Percentiles rank a stretch among this genome's conserved stretches.
Conservation (phyloP, 305 asterid genomes). For the Solanum hybrid region DNA sequence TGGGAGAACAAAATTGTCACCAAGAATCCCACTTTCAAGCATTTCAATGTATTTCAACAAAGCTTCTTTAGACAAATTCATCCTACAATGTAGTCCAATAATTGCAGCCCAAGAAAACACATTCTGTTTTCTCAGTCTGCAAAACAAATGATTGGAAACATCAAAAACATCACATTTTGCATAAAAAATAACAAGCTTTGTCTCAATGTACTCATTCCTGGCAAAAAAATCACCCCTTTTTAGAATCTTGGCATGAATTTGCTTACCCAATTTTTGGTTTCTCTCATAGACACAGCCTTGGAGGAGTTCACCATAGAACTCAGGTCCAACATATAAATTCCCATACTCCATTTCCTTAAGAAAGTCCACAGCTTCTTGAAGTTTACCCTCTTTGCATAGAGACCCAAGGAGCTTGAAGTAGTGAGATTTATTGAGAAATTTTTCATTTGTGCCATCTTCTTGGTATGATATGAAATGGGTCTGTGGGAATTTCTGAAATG, state of each 20-base stretch:
- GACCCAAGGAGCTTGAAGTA: conserved; percentile 9
- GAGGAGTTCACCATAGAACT: conserved; percentile 20
- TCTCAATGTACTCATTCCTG: conserved; percentile 21
- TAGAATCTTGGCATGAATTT: conserved; percentile 18
- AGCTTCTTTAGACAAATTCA: conserved; percentile 10
- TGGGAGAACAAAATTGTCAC: conserved; percentile 26
- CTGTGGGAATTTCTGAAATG: not conserved
- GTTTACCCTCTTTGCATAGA: conserved; percentile 17
- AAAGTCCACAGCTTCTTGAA: conserved; percentile 17
- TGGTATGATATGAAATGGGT: not conserved
- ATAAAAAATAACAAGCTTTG: conserved; percentile 22
- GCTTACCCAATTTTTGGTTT: conserved; percentile 17
- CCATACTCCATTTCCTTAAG: conserved; percentile 11
- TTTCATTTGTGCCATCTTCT: not conserved
- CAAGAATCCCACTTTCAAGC: conserved; percentile 18
- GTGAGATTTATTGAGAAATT: not conserved
- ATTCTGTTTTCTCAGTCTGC: conserved; percentile 13
- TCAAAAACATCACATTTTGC: conserved; percentile 19
- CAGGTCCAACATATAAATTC: conserved; percentile 11
- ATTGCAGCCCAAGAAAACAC: conserved; percentile 30
- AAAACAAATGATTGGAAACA: conserved; percentile 12
- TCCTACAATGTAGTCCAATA: conserved; percentile 18
- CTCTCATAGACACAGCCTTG: conserved; percentile 22
- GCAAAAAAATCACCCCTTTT: conserved; percentile 15
- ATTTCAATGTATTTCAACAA: conserved; percentile 17